phyloP scores from a whole-genome alignment of 2,329 filamentous ascomycete genomes.

The Fusarium chuoi region DNA sequence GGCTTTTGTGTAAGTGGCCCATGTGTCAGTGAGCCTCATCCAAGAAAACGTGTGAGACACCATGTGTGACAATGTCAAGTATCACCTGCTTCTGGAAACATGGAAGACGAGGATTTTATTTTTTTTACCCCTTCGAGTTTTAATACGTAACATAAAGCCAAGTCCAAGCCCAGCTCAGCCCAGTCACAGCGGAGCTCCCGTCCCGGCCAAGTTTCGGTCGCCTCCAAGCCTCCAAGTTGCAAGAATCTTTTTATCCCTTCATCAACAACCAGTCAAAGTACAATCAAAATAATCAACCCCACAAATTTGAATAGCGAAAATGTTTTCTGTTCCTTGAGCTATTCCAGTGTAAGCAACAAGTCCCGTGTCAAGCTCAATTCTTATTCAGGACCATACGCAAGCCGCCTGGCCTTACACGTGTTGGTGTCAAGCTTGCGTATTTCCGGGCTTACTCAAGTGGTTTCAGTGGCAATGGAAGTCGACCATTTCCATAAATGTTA shows the following conservation, averaged over 20 bases:
- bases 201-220: conserved; percentile 32
- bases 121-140: conserved; percentile 13
- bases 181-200: conserved; percentile 23
- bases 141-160: not conserved
- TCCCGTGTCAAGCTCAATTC: not conserved
- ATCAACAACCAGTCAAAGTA: conserved; percentile 7
- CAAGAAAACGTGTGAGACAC: conserved; percentile 12
- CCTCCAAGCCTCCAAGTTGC: conserved; percentile 16
- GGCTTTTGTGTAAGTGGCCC: conserved; percentile 10
- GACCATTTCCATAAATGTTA: not conserved
- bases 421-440: not conserved
- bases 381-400: not conserved
- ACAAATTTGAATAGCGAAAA: not conserved
- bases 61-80: not conserved
- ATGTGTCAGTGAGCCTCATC: conserved; percentile 4
- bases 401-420: conserved; percentile 5
- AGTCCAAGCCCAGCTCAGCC: conserved; percentile 4
- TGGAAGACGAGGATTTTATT: conserved; percentile 10
- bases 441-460: not conserved
- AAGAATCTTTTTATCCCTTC: conserved; percentile 1
- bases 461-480: conserved; percentile 25
- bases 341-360: conserved; percentile 3
- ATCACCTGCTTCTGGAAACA: conserved; percentile 13
- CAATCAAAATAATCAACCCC: not conserved
- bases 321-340: not conserved